Percentiles rank a stretch among this genome's conserved stretches.
phyloP scores from a whole-genome alignment of 2,329 filamentous ascomycete species.

The Zasmidium cellare region DNA sequence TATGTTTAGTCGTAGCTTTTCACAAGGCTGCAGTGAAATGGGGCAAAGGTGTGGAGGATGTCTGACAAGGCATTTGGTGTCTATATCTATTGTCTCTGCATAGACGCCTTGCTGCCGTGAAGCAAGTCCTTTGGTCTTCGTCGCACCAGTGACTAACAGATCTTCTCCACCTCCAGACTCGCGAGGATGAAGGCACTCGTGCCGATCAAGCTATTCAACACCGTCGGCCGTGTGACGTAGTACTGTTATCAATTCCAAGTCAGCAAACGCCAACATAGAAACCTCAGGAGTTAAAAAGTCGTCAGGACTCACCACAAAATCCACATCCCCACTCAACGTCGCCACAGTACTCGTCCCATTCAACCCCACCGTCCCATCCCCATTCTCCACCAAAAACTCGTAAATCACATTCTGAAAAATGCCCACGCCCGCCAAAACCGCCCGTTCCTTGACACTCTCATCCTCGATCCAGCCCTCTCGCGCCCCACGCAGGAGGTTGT shows the following conservation, averaged over 20 bases:
- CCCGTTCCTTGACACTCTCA: conserved; percentile 28
- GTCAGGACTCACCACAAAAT: conserved; percentile 51
- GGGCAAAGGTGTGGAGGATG: too few relatives aligned
- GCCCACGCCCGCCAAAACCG: conserved; percentile 46
- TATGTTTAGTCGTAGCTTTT: too few relatives aligned
- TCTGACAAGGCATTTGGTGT: too few relatives aligned
- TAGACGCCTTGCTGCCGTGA: too few relatives aligned
- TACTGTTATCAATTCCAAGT: conserved; percentile 42
- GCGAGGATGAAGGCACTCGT: conserved; percentile 44
- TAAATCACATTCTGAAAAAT: conserved; percentile 51
- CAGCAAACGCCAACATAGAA: too few relatives aligned
- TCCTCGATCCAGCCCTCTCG: conserved; percentile 39
- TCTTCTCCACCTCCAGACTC: conserved; percentile 34
- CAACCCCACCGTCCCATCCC: conserved; percentile 44
- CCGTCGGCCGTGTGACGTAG: conserved; percentile 43
- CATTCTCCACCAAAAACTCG: conserved; percentile 44
- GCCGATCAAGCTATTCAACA: conserved; percentile 41
- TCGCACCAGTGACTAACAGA: conserved; percentile 15
- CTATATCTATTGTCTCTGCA: too few relatives aligned
- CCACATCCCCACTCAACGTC: conserved; percentile 50
- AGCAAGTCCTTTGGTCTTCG: too few relatives aligned
- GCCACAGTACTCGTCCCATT: conserved; percentile 53
- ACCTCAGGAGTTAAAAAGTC: too few relatives aligned
- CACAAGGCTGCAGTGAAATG: too few relatives aligned
- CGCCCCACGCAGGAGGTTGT: conserved; percentile 52